A percentile compares a stretch with the other conserved stretches of the same genome.
Evolutionary conservation across 441 rosid genomes (phyloP).

Genomic region (Croton setiger): DNA sequence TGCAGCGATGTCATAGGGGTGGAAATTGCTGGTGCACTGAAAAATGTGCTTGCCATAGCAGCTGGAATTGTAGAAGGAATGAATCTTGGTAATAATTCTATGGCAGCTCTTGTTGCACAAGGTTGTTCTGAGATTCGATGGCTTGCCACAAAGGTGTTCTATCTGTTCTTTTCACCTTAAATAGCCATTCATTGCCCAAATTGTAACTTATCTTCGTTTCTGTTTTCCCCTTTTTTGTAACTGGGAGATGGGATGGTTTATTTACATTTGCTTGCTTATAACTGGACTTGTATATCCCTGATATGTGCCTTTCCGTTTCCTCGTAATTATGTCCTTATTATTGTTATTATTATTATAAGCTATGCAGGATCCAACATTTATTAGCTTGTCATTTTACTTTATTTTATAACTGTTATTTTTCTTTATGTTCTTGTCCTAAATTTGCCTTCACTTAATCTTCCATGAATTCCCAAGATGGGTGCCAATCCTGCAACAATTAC

Average conservation of each 20-base stretch:
- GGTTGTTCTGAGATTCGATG: slow-evolving; percentile 97
- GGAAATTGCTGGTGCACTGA: slow-evolving; percentile 92
- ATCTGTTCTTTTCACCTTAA: slow-evolving; percentile 1
- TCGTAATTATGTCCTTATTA: background rate
- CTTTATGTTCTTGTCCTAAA: background rate
- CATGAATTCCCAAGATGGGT: slow-evolving; percentile 62
- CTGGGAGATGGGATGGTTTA: background rate
- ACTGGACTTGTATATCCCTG: background rate
- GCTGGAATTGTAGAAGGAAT: slow-evolving; percentile 95
- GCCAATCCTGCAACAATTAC: slow-evolving; percentile 88
- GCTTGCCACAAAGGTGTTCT: slow-evolving; percentile 80
- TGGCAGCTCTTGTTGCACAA: slow-evolving; percentile 97
- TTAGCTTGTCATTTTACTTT: background rate
- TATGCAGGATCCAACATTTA: background rate
- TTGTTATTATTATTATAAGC: background rate
- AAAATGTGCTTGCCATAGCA: slow-evolving; percentile 93
- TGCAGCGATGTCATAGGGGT: slow-evolving; percentile 98
- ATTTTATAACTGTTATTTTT: background rate
- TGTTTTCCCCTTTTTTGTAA: background rate
- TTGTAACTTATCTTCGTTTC: background rate
- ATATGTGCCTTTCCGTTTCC: background rate
- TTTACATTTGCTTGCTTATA: background rate
- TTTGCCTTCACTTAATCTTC: background rate
- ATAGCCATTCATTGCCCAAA: background rate
- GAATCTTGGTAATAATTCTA: slow-evolving; percentile 91